Percentiles rank a stretch among this genome's conserved stretches.
Evolutionary conservation across 2,329 filamentous ascomycete species (phyloP).

Genomic region (Ustulina deusta): DNA sequence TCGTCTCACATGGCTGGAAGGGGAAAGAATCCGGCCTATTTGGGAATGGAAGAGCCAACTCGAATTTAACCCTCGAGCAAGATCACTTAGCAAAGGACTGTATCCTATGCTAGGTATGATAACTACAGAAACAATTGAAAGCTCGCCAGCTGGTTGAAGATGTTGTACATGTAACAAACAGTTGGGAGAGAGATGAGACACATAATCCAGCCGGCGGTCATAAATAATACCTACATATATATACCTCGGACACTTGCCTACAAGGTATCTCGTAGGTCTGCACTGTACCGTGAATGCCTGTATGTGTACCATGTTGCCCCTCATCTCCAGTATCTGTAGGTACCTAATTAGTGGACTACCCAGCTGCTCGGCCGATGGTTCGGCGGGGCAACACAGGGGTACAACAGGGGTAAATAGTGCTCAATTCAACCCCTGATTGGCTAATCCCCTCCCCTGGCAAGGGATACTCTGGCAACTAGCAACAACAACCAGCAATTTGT

Average conservation of each 20-base stretch:
- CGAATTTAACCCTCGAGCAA: no score
- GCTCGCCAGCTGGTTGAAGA: no score
- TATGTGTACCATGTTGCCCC: constrained; percentile 20
- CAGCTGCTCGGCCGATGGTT: background rate
- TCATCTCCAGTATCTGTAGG: background rate
- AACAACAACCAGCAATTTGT: constrained; percentile 29
- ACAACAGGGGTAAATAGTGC: constrained; percentile 18
- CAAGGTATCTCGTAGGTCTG: no score
- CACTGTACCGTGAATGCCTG: no score
- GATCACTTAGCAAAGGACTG: no score
- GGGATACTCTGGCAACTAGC: constrained; percentile 32
- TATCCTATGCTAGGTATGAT: no score
- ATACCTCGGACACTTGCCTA: no score
- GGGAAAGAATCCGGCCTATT: background rate
- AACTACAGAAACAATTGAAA: no score
- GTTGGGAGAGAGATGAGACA: no score
- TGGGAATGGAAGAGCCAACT: background rate
- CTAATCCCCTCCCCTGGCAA: background rate
- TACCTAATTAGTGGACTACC: background rate
- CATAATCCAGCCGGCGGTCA: no score
- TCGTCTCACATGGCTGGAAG: constrained; percentile 1
- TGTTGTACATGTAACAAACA: no score
- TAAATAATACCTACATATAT: no score
- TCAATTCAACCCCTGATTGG: constrained; percentile 20
- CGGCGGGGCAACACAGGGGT: constrained; percentile 33